Conservation (phyloP, 73 alveolate species). For the Tetrahymena thermophila region DNA sequence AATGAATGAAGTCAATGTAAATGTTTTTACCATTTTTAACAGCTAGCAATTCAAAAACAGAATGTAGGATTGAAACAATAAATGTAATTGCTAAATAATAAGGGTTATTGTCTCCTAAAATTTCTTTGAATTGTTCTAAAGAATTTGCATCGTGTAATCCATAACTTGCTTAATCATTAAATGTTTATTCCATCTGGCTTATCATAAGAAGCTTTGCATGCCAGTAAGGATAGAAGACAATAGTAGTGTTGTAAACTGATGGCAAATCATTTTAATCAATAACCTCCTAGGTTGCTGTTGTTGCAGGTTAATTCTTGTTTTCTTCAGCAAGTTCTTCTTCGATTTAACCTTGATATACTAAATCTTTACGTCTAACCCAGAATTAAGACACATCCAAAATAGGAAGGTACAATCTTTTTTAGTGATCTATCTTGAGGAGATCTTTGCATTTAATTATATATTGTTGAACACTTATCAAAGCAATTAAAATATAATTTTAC, state of each 20-base stretch:
- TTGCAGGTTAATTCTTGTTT: not conserved
- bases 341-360: not conserved
- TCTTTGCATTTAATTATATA: conserved; percentile 23
- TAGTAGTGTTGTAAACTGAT: not conserved
- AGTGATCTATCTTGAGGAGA: conserved; percentile 43
- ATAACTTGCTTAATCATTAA: not conserved
- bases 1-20: too few relatives aligned
- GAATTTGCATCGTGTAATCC: conserved; percentile 54
- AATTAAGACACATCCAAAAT: conserved; percentile 4
- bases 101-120: conserved; percentile 77
- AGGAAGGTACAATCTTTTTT: conserved; percentile 19
- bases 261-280: not conserved
- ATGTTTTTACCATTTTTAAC: conserved; percentile 49
- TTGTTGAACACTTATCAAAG: conserved; percentile 45
- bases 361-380: conserved; percentile 26
- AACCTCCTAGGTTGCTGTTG: not conserved
- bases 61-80: conserved; percentile 76
- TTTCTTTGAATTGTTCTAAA: conserved; percentile 63
- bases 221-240: conserved; percentile 48
- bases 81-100: conserved; percentile 63
- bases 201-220: conserved; percentile 33
- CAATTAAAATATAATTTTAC: conserved; percentile 38
- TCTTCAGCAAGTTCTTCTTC: not conserved
- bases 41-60: conserved; percentile 84
- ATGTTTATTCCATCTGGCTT: conserved; percentile 39